A percentile compares a stretch with the other conserved stretches of the same genome.
phyloP scores from a whole-genome alignment of 192 early-diverging fungal genomes.

The Coemansia sp. region DNA sequence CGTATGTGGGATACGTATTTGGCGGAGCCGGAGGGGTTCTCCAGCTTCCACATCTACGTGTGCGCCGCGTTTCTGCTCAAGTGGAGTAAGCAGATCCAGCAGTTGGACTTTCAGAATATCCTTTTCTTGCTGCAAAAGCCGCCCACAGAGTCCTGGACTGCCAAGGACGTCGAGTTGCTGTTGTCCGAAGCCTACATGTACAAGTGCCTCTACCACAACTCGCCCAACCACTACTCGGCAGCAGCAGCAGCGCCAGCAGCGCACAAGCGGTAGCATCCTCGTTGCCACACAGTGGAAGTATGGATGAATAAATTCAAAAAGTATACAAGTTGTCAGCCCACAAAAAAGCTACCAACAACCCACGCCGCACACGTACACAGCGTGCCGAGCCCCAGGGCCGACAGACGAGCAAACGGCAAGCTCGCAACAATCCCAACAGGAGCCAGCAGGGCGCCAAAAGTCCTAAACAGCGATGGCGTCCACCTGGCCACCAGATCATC shows the following conservation, averaged over 20 bases:
- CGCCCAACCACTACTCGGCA: constrained; percentile 73
- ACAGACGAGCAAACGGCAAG: constrained; percentile 22
- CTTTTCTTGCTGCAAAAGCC: constrained; percentile 93
- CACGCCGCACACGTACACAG: constrained; percentile 34
- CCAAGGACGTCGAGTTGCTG: constrained; percentile 93
- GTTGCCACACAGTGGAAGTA: neutral
- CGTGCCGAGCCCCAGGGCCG: constrained; percentile 19
- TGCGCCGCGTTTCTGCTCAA: constrained; percentile 98
- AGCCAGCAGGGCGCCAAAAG: constrained; percentile 28
- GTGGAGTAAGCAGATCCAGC: constrained; percentile 84
- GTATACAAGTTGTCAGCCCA: neutral
- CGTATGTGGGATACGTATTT: constrained; percentile 99
- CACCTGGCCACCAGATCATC: constrained; percentile 16
- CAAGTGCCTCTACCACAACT: constrained; percentile 93
- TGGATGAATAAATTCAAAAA: neutral
- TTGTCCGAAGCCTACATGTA: constrained; percentile 97
- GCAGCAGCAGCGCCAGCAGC: neutral
- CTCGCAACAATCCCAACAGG: constrained; percentile 26
- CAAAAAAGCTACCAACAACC: constrained; percentile 16
- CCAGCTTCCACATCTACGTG: constrained; percentile 97
- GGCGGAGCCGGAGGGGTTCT: constrained; percentile 70
- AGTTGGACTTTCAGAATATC: constrained; percentile 93
- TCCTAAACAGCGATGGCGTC: constrained; percentile 30
- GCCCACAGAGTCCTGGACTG: constrained; percentile 85
- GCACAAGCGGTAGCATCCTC: neutral